Evolutionary conservation across 2,329 filamentous ascomycete species (phyloP), one percentile per base, ranked within the genome.

Genomic region (Ilyonectria robusta): DNA sequence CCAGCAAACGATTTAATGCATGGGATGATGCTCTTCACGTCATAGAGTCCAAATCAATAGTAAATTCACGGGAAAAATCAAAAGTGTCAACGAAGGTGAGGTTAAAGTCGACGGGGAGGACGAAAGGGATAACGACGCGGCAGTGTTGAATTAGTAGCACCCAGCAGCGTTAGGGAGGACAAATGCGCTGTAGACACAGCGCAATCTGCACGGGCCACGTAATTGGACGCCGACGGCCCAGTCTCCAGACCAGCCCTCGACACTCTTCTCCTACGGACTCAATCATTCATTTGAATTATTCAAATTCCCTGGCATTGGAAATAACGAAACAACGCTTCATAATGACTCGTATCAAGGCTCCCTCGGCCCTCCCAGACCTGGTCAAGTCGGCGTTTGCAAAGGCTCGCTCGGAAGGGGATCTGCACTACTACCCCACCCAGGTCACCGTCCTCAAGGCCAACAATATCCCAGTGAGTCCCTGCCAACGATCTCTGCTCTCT

Each of bases 341-440:
- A 48, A 85, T 86, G 82, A 67, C 79, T 31, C 79, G 78, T 4
- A 71, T 83, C 51, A 82, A 78, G 46, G 81, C 79, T 1, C 86
- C 86, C 0, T 65, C 76, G 3, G 84, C 85, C 64, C 83, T 90
- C 1, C 86, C 86, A 1, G 81, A 82, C 2, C 83, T 89, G 15
- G 86, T 89, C 63, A 83, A 81, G 58, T 65, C 81, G 1, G 80
- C 85, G 3, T 89, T 89, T 73, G 73, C 77, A 60, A 83, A 81
- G 53, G 87, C 88, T 19, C 81, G 79, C 11, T 76, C 79, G 11
- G 82, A 78, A 62, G 85, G 85, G 59, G 85, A 88, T 67, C 75
- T 90, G 59, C 81, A 81, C 54, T 89, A 86, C 73, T 89, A 85
- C 75, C 82, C 85, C 50, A 89, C 87, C 3, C 83, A 88, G 65